Base-by-base conservation (phyloP, 805 yeast species). In the Barnettozyma siamensis region DNA sequence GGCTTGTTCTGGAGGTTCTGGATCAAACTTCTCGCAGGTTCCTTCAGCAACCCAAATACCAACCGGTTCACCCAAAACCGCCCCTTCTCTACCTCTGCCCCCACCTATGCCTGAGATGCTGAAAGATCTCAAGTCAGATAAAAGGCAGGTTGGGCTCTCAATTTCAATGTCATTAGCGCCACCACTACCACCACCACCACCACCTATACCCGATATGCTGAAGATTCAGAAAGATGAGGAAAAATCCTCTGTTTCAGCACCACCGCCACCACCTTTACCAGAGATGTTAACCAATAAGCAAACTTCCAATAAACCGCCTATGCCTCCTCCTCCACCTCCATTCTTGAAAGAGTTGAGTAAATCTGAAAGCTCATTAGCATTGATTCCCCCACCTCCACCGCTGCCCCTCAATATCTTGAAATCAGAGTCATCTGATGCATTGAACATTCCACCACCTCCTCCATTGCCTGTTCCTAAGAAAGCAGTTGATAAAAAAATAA, bases 361-460 rank as follows among this genome's bases (percentile, higher is more conserved):
- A 20, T 32, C 34, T 8, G 34, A 32, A n/a, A 13, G 16, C 1
- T 20, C 46, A 7, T 47, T 47, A 6, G 46, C 44, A 2, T 33
- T 37, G 12, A 36, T 35, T 12, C 30, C 23, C 20, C 20, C 27
- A 5, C 40, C 40, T 24, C 40, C 43, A 4, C 43, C 46, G 2
- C 46, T 43, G 5, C 40, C 34, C 11, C 39, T 39, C 6, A 35
- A 32, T 20, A 24, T 37, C 13, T 30, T 43, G 31, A 37, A 33
- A 23, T 21, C 27, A 4, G 27, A 20, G 23, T 32, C 40, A 7
- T 15, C 17, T 18, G 34, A 17, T 15, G 46, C 52, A 5, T 47
- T 48, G 5, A 46, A 49, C 2, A 45, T 48, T 2, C 53, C 54
- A 7, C 47, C 50, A 15, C 53, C 54, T 2, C 42, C 49, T 5